Percentiles rank a stretch among this genome's conserved stretches.
Evolutionary conservation across 371 early-diverging fungal genomes (phyloP).

Genomic region (Actinomucor elegans): DNA sequence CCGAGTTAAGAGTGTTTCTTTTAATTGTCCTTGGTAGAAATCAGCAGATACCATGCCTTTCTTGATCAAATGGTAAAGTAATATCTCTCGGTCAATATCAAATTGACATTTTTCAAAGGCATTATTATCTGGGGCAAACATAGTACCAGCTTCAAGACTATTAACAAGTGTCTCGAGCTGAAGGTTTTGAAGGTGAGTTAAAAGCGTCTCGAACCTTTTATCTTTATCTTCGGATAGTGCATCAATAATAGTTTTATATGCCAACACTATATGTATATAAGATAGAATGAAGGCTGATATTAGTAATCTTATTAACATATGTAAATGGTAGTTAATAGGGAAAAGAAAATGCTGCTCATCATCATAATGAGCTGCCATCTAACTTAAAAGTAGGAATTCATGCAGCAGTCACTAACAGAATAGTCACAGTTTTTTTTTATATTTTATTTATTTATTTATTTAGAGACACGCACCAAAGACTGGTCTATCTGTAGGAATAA

Average conservation of each 20-base stretch:
- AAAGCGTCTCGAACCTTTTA: constrained; percentile 24
- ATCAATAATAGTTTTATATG: constrained; percentile 38
- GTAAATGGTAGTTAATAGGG: no score
- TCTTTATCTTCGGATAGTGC: constrained; percentile 35
- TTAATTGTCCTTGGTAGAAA: constrained; percentile 43
- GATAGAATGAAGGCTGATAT: no score
- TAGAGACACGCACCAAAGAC: constrained; percentile 17
- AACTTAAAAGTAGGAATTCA: no score
- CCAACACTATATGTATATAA: neutral
- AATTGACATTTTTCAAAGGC: constrained; percentile 37
- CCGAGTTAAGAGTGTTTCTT: constrained; percentile 40
- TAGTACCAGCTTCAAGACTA: constrained; percentile 36
- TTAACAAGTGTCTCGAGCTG: constrained; percentile 23
- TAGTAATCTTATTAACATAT: no score
- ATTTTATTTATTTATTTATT: no score
- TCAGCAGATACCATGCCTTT: constrained; percentile 16
- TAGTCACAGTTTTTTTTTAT: no score
- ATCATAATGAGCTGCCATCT: no score
- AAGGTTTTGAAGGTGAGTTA: constrained; percentile 25
- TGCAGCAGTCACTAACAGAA: no score
- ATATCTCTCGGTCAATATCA: constrained; percentile 27
- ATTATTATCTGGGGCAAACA: constrained; percentile 58
- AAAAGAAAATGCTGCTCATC: no score
- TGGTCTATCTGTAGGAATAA: constrained; percentile 30
- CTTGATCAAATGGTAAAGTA: constrained; percentile 47